These are phyloP conservation scores for Lactarius quietus DNA, from an alignment of 768 basidiomycete species.

Conservation along the genomic window DNA sequence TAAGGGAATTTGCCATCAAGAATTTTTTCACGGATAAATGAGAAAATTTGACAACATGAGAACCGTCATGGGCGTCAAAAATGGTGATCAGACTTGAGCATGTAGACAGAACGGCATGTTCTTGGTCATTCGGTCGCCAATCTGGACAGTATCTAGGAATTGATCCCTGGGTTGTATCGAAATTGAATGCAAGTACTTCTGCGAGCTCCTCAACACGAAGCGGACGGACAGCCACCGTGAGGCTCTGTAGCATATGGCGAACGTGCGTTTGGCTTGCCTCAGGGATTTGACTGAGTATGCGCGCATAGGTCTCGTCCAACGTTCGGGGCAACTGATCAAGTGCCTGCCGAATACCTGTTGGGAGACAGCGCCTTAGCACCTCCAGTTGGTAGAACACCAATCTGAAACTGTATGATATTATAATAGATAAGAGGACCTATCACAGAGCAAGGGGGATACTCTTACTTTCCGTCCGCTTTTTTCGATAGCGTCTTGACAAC, in stretches of 20 bases:
- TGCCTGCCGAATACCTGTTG: neutral
- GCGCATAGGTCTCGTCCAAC: neutral
- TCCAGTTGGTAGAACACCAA: neutral
- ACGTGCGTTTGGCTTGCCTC: neutral
- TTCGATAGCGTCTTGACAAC: no score
- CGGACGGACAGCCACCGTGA: neutral
- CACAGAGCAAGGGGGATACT: no score
- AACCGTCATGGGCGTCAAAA: neutral
- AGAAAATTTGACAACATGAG: neutral
- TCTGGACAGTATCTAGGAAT: neutral
- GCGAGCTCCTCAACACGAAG: neutral
- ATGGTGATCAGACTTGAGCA: neutral
- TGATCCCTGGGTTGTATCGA: neutral
- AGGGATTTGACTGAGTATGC: neutral
- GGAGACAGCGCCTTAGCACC: neutral
- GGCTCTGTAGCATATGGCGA: neutral
- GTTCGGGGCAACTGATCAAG: neutral
- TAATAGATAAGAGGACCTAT: no score
- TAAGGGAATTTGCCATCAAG: neutral
- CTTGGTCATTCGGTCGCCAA: neutral
- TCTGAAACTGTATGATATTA: no score
- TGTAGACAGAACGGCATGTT: neutral
- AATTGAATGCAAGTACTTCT: neutral
- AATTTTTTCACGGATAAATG: neutral
- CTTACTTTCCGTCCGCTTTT: no score